Evolutionary conservation across 768 basidiomycete species (phyloP).

Genomic region (Thelephora ganbajun): DNA sequence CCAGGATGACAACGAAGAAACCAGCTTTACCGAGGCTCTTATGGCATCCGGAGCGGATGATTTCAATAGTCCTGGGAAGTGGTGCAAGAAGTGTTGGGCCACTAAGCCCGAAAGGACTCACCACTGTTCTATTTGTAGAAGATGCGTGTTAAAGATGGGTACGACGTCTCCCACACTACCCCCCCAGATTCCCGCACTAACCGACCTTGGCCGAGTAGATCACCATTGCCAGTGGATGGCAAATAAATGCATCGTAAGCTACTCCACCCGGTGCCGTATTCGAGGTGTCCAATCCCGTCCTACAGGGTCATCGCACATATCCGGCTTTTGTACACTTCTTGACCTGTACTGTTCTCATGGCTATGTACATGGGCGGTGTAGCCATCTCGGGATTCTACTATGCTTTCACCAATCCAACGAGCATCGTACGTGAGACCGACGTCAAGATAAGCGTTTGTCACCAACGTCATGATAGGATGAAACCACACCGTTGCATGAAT

Average conservation of each 20-base stretch:
- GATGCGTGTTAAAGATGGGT: conserved; percentile 84
- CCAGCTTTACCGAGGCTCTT: conserved; percentile 48
- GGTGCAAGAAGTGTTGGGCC: conserved; percentile 71
- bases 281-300: background rate
- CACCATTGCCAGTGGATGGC: conserved; percentile 85
- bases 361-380: conserved; percentile 44
- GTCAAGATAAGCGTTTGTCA: background rate
- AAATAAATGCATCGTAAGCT: conserved; percentile 56
- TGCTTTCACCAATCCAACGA: conserved; percentile 49
- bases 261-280: background rate
- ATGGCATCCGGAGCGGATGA: conserved; percentile 30
- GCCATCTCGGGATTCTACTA: conserved; percentile 41
- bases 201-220: conserved; percentile 27
- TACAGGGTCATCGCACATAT: conserved; percentile 71
- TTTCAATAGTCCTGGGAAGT: conserved; percentile 38
- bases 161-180: conserved; percentile 11
- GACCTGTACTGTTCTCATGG: conserved; percentile 43
- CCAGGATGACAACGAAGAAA: conserved; percentile 17
- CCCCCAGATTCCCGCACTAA: background rate
- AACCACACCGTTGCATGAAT: conserved; percentile 54
- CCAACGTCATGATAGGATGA: conserved; percentile 31
- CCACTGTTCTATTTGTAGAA: conserved; percentile 61
- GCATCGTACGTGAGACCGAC: conserved; percentile 36
- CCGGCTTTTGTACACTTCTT: conserved; percentile 59
- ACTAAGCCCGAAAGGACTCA: conserved; percentile 73